Evolutionary conservation across 1,139 yeast genomes (phyloP).

Genomic region (Yamadazyma jaroonii): DNA sequence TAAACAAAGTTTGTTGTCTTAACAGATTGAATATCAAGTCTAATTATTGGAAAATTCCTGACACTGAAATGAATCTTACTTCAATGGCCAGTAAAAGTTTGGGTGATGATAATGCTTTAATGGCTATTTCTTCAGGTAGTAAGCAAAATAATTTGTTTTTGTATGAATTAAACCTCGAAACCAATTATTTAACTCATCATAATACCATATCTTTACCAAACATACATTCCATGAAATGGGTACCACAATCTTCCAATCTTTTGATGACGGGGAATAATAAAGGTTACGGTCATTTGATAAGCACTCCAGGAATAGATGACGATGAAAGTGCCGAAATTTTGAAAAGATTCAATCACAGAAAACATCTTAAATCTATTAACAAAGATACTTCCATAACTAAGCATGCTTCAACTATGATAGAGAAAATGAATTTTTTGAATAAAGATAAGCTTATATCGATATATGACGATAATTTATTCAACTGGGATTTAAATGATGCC

Average conservation of each 20-base stretch:
- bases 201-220: slow-evolving; percentile 72
- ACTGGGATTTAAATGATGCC: slow-evolving; percentile 65
- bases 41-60: slow-evolving; percentile 74
- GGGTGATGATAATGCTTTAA: slow-evolving; percentile 26
- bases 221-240: slow-evolving; percentile 67
- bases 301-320: slow-evolving; percentile 44
- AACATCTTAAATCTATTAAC: slow-evolving; percentile 43
- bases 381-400: slow-evolving; percentile 18
- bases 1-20: slow-evolving; percentile 41
- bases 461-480: slow-evolving; percentile 61
- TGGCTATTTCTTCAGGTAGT: slow-evolving; percentile 68
- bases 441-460: slow-evolving; percentile 43
- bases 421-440: slow-evolving; percentile 25
- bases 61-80: slow-evolving; percentile 53
- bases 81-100: slow-evolving; percentile 35
- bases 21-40: slow-evolving; percentile 48
- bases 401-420: slow-evolving; percentile 23
- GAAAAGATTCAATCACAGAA: slow-evolving; percentile 70
- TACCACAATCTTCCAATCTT: slow-evolving; percentile 32
- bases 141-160: slow-evolving; percentile 57
- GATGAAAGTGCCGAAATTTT: slow-evolving; percentile 66
- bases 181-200: slow-evolving; percentile 60
- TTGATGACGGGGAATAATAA: slow-evolving; percentile 68
- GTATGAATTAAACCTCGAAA: slow-evolving; percentile 50
- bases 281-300: slow-evolving; percentile 66